A percentile compares a stretch with the other conserved stretches of the same genome.
phyloP scores from a whole-genome alignment of 1,284 basidiomycete genomes.

The Porodaedalea pini region DNA sequence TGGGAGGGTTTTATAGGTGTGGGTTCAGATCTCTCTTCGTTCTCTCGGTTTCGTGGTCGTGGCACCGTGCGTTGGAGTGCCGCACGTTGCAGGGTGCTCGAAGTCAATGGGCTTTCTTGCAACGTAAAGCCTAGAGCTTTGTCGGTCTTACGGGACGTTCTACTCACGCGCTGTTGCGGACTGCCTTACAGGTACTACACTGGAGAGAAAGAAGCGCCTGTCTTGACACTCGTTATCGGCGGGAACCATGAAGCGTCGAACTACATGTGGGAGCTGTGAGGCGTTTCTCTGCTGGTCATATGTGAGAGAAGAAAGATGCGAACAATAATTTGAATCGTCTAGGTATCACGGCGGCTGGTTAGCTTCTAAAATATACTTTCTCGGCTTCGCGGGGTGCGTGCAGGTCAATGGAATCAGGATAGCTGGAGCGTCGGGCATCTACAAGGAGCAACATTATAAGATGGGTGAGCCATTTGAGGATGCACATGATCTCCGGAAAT shows the following conservation, averaged over 20 bases:
- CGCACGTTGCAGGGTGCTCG: neutral
- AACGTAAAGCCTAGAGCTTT: neutral
- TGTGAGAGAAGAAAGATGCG: neutral
- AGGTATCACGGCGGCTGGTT: constrained; percentile 96
- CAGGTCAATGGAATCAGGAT: constrained; percentile 85
- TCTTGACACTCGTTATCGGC: constrained; percentile 92
- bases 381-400: constrained; percentile 89
- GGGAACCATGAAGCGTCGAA: constrained; percentile 98
- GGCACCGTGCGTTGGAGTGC: neutral
- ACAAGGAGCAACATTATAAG: constrained; percentile 77
- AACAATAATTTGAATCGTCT: constrained; percentile 5
- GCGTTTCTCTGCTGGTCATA: constrained; percentile 18
- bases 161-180: neutral
- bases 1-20: constrained; percentile 80
- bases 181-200: constrained; percentile 73
- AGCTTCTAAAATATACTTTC: constrained; percentile 95
- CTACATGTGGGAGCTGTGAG: constrained; percentile 94
- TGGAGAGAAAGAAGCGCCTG: constrained; percentile 75
- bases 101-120: neutral
- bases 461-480: constrained; percentile 50
- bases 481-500: neutral
- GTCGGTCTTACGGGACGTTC: neutral
- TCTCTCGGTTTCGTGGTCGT: neutral
- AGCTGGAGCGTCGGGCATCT: constrained; percentile 91
- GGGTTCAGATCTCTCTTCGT: constrained; percentile 18